These are phyloP conservation scores for Syzygium grande DNA, from an alignment of 345 rosid species.

Conservation along the genomic window DNA sequence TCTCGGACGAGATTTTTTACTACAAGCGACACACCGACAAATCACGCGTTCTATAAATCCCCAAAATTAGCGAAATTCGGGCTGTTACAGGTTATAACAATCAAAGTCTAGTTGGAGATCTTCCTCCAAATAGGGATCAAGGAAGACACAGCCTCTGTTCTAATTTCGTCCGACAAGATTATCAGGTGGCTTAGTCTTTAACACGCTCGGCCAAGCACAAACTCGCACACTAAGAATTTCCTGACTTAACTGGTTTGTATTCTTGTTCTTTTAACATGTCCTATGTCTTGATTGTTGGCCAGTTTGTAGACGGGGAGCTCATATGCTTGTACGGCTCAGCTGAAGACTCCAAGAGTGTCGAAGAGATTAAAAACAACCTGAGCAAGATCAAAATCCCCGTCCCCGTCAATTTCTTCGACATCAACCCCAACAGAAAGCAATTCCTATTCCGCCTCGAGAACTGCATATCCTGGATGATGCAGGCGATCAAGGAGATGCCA, in stretches of 20 bases:
- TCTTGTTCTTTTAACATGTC: not conserved
- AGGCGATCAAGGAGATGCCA: not conserved
- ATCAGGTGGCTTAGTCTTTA: not conserved
- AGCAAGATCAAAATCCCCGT: no score
- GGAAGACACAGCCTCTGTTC: not conserved
- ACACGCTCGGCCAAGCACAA: not conserved
- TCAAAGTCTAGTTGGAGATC: not conserved
- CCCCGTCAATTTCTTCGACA: no score
- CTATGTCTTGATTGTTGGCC: not conserved
- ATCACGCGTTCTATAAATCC: no score
- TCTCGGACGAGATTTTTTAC: no score
- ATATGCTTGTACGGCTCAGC: not conserved
- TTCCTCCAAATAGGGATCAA: not conserved
- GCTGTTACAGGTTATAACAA: not conserved
- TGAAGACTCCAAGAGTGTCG: not conserved
- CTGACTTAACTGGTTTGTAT: not conserved
- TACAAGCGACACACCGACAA: no score
- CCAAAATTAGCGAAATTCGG: no score
- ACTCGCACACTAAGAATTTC: not conserved
- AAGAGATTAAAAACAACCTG: no score
- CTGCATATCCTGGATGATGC: not conserved
- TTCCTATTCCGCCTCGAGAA: no score
- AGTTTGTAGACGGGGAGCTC: rapidly evolving
- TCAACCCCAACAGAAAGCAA: no score
- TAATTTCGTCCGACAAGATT: not conserved